phyloP scores from a whole-genome alignment of 495 filamentous ascomycete genomes.

The Usnea hakonensis region DNA sequence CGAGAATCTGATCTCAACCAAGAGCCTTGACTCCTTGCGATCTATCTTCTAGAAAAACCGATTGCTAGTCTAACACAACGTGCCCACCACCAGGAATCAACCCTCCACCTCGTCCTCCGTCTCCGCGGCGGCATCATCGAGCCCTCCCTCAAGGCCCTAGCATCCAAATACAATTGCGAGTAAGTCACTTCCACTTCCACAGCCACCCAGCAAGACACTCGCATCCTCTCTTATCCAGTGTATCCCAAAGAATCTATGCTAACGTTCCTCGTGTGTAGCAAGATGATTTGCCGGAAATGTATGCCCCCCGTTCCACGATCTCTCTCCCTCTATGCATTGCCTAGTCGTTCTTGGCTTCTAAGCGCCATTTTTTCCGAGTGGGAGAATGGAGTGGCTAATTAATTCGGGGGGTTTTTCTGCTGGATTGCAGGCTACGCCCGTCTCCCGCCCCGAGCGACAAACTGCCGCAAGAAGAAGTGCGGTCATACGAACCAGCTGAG shows the following conservation, averaged over 20 bases:
- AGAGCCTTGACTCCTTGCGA: too few relatives aligned
- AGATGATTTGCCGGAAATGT: constrained; percentile 99
- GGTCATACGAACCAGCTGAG: constrained; percentile 99
- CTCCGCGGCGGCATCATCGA: constrained; percentile 99
- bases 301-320: constrained; percentile 64
- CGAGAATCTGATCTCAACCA: too few relatives aligned
- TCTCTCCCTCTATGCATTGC: not conserved
- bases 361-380: too few relatives aligned
- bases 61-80: not conserved
- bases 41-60: not conserved
- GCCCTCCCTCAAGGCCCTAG: constrained; percentile 96
- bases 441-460: constrained; percentile 95
- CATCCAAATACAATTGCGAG: constrained; percentile 99
- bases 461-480: constrained; percentile 99
- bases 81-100: constrained; percentile 67
- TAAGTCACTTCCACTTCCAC: too few relatives aligned
- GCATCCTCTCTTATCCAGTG: too few relatives aligned
- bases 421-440: constrained; percentile 55
- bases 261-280: too few relatives aligned
- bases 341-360: not conserved
- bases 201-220: too few relatives aligned
- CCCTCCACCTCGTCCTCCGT: constrained; percentile 97
- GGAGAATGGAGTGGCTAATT: too few relatives aligned
- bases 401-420: too few relatives aligned
- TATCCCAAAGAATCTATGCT: too few relatives aligned